Evolutionary conservation across 306 rosid genomes (phyloP), one percentile per base, ranked within the genome.

Genomic region (Rubus parviflorus): DNA sequence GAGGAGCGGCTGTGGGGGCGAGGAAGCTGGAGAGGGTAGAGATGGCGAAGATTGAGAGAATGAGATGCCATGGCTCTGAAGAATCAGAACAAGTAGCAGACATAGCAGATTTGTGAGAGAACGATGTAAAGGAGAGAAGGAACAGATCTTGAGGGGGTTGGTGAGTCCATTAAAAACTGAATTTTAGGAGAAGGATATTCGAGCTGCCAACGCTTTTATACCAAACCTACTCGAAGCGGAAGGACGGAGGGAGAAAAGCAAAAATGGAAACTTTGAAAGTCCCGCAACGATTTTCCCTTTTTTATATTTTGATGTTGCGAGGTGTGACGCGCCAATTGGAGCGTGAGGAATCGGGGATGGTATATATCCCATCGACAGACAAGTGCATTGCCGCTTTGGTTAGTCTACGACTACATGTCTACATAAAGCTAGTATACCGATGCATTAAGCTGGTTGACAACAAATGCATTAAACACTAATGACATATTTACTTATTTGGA

Each of bases 21-120:
- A 10, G 67, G 62, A 35, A 67, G 72, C 12, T 40, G 76, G 42
- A 7, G 70, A 2, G 60, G 79, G 23, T 56, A 11, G 73, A 82
- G 81, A 35, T 17, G 77, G 54, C 14, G 87, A 43, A 78, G 85
- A 51, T 81, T 58, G 75, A 43, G 68, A 43, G 88, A 82, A 54
- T 47, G 79, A 20, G 72, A 84, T 9, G 77, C 62, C 96, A 90
- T 92, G 68, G 83, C 68, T 63, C 43, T 19, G 70, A 74, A 42
- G 70, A 74, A 42, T 68, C 67, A 43, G 72, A 62, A 41, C 80
- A 62, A 37, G 83, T 60, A 8, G 79, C 45, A 48, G 53, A 73
- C 56, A 14, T 16, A 20, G 68, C 70, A 1, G 61, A 64, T 52
- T 25, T 7, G 49, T 66, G 46, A 42, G 77, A 62, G 56, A 46